Percentiles rank a stretch among this genome's conserved stretches.
These are phyloP conservation scores for Ephemerocybe angulata DNA, from an alignment of 768 basidiomycete genomes.

Conservation along the genomic window DNA sequence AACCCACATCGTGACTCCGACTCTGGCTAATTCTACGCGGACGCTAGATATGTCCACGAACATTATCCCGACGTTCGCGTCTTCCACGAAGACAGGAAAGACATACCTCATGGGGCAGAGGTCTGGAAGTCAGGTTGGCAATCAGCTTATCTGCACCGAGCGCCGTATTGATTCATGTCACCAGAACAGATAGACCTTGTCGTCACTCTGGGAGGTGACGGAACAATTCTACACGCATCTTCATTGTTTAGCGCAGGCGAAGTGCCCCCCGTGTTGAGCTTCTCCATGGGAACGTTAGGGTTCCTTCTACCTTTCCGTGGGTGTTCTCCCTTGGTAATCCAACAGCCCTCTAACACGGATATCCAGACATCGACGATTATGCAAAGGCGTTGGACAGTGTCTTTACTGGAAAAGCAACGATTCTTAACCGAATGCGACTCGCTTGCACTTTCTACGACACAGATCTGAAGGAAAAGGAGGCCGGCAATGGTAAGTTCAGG, in stretches of 20 bases:
- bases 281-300: slow-evolving; percentile 91
- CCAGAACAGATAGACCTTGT: slow-evolving; percentile 76
- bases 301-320: slow-evolving; percentile 92
- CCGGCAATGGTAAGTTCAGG: slow-evolving; percentile 49
- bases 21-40: background rate
- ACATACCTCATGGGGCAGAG: slow-evolving; percentile 61
- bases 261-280: slow-evolving; percentile 88
- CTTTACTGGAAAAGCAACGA: slow-evolving; percentile 72
- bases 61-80: slow-evolving; percentile 60
- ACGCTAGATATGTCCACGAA: slow-evolving; percentile 49
- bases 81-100: slow-evolving; percentile 62
- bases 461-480: slow-evolving; percentile 50
- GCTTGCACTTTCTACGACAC: slow-evolving; percentile 74
- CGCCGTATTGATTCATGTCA: slow-evolving; percentile 5
- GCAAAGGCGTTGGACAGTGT: slow-evolving; percentile 76
- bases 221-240: slow-evolving; percentile 91
- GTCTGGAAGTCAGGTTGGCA: slow-evolving; percentile 62
- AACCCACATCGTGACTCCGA: background rate
- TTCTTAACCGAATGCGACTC: slow-evolving; percentile 87
- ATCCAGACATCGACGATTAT: slow-evolving; percentile 85
- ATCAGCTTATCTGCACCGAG: background rate
- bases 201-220: slow-evolving; percentile 91
- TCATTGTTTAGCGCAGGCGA: slow-evolving; percentile 87
- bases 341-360: slow-evolving; percentile 2
- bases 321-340: slow-evolving; percentile 27